Evolutionary conservation across 192 early-diverging fungal genomes (phyloP).

Genomic region (Entophlyctis helioformis): DNA sequence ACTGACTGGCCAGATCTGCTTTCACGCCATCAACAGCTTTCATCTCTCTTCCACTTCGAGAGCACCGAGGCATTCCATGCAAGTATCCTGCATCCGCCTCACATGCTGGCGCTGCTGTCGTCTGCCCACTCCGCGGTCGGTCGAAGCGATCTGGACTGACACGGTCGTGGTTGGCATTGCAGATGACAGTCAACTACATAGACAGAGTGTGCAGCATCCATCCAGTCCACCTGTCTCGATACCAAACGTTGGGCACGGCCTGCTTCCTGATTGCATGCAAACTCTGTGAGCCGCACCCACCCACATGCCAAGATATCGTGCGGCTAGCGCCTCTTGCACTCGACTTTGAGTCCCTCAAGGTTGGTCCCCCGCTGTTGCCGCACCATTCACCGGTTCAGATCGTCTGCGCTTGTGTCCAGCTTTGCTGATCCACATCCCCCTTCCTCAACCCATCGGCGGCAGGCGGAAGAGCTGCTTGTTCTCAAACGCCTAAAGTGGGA

Average conservation of each 20-base stretch:
- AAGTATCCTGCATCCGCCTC: background rate
- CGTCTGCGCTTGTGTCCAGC: too few relatives aligned
- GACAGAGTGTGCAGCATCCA: constrained; percentile 5
- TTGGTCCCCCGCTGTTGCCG: too few relatives aligned
- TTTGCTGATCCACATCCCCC: too few relatives aligned
- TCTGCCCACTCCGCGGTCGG: background rate
- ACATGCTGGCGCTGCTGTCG: background rate
- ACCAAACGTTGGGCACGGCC: constrained; percentile 10
- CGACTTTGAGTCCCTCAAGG: too few relatives aligned
- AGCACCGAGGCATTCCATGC: constrained; percentile 10
- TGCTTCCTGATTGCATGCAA: constrained; percentile 15
- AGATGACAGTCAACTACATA: constrained; percentile 8
- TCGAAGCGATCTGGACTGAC: background rate
- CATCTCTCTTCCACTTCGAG: background rate
- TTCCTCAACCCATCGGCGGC: too few relatives aligned
- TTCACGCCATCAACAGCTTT: too few relatives aligned
- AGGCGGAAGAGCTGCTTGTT: too few relatives aligned
- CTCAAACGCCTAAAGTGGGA: too few relatives aligned
- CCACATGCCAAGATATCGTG: constrained; percentile 5
- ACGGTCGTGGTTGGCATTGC: background rate
- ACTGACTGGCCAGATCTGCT: too few relatives aligned
- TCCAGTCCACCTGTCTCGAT: background rate
- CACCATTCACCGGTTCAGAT: too few relatives aligned
- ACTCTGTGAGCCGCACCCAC: constrained; percentile 2
- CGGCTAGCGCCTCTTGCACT: too few relatives aligned